Percentiles rank a stretch among this genome's conserved stretches.
Conservation (phyloP, 164 flowering plant genomes). For the Pachysandra terminalis region DNA sequence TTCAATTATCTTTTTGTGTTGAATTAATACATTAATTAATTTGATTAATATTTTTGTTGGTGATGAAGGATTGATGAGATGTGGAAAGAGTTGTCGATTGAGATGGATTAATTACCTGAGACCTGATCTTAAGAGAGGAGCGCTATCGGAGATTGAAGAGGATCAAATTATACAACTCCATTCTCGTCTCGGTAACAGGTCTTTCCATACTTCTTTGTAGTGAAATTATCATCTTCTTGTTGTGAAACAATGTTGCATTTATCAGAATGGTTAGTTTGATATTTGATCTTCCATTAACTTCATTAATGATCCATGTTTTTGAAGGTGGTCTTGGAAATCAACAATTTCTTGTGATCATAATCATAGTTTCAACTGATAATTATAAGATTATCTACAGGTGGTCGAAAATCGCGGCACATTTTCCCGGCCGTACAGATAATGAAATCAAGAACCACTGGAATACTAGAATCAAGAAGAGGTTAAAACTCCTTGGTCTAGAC, state of each 20-base stretch:
- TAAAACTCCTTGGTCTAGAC: slow-evolving; percentile 54
- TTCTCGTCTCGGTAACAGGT: slow-evolving; percentile 66
- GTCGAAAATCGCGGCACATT: slow-evolving; percentile 74
- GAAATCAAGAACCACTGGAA: slow-evolving; percentile 88
- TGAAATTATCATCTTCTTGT: too few relatives aligned
- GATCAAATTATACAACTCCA: slow-evolving; percentile 69
- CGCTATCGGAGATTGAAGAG: slow-evolving; percentile 56
- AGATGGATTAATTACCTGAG: slow-evolving; percentile 83
- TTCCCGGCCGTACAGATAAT: slow-evolving; percentile 73
- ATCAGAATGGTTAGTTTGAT: too few relatives aligned
- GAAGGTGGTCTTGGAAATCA: too few relatives aligned
- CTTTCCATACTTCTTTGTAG: neutral
- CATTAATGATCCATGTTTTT: too few relatives aligned
- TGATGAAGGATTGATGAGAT: slow-evolving; percentile 57
- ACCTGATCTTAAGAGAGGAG: slow-evolving; percentile 78
- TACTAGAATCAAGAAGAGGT: slow-evolving; percentile 61
- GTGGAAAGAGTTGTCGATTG: slow-evolving; percentile 81
- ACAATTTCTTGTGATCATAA: too few relatives aligned
- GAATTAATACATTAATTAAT: too few relatives aligned
- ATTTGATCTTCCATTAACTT: too few relatives aligned
- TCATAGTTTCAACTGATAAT: neutral
- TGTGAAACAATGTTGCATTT: too few relatives aligned
- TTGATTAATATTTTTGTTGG: slow-evolving; percentile 2
- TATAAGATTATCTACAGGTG: slow-evolving; percentile 36
- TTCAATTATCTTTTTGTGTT: too few relatives aligned